Conservation (phyloP, 2,329 filamentous ascomycete species). For the Verticillium tricorpus region DNA sequence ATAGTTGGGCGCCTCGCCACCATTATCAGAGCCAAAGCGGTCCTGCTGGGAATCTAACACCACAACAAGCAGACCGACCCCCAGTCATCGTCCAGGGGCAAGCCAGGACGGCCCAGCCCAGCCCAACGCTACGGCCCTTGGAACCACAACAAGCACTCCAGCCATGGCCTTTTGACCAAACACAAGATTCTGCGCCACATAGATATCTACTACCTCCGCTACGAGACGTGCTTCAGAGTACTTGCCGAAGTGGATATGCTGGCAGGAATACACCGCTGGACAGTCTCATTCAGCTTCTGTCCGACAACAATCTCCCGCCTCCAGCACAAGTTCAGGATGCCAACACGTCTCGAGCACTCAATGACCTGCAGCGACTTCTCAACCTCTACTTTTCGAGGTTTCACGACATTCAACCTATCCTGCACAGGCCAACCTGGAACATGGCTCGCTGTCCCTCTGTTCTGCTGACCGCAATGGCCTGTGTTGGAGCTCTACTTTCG, state of each 20-base stretch:
- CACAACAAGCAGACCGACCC: neutral
- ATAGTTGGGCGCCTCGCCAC: neutral
- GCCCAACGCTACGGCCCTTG: neutral
- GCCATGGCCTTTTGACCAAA: conserved; percentile 17
- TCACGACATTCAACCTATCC: conserved; percentile 22
- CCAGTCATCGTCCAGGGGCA: neutral
- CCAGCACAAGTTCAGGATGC: conserved; percentile 10
- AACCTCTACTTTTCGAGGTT: conserved; percentile 20
- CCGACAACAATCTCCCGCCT: conserved; percentile 13
- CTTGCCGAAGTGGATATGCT: neutral
- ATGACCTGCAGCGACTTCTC: conserved; percentile 17
- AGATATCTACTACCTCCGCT: conserved; percentile 15
- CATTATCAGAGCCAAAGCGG: neutral
- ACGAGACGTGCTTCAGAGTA: conserved; percentile 15
- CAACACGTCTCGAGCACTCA: conserved; percentile 12
- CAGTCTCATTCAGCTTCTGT: conserved; percentile 17
- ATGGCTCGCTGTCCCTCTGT: conserved; percentile 16
- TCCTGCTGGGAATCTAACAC: neutral
- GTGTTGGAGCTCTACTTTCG: conserved; percentile 20
- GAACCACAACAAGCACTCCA: conserved; percentile 4
- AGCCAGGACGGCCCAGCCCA: neutral
- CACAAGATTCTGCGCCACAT: conserved; percentile 7
- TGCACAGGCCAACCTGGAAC: conserved; percentile 24
- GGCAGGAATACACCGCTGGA: conserved; percentile 7
- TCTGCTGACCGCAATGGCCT: conserved; percentile 23